Evolutionary conservation across 148 eudicot genomes (phyloP), one percentile per base, ranked within the genome.

Genomic region (Cornus controversa): DNA sequence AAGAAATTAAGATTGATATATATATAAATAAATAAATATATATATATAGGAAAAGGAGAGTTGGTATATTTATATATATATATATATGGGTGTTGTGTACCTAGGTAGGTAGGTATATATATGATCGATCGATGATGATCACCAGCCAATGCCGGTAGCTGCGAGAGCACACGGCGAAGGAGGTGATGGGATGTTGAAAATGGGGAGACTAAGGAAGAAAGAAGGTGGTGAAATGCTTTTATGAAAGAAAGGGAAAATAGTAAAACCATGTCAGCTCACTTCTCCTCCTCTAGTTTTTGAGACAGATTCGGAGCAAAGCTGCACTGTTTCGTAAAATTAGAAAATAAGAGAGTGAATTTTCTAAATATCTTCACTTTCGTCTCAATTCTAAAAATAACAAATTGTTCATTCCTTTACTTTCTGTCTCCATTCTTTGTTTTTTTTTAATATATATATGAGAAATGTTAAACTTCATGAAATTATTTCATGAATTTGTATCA

Each of bases 151-250:
- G 79, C 83, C 79, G 79, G 10, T 8, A 47, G 53, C 24, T 54
- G 78, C 70, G 75, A 72, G 66, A 67, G 27, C 73, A 71, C 75
- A 53, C 84, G 84, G 75, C 74, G 68, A 72, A 72, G 57, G 81
- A 67, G 80, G 79, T 79, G 82, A 31, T 31, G 4, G 4, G 34
- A 79, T 66, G 69, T 36, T 10, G 36, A 70, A 66, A 66, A 75
- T 47, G 53, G 69, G 14, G 66, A 69, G 58, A 23, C 11, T 36
- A 70, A 62, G 75, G 45, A 4, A 54, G 58, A 54, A 11, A 27
- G 45, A 26, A 58, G 26, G 69, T 10, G 9, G 14, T 20, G 62
- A 71, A 50, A 74, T 28, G 10, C 26, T 69, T n/a, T n/a, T 74
- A 60, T 54, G 74, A 68, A 45, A 60, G 82, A 69, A 75, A 75